Evolutionary conservation across 148 eudicot genomes (phyloP).

Genomic region (Rhododendron molle): DNA sequence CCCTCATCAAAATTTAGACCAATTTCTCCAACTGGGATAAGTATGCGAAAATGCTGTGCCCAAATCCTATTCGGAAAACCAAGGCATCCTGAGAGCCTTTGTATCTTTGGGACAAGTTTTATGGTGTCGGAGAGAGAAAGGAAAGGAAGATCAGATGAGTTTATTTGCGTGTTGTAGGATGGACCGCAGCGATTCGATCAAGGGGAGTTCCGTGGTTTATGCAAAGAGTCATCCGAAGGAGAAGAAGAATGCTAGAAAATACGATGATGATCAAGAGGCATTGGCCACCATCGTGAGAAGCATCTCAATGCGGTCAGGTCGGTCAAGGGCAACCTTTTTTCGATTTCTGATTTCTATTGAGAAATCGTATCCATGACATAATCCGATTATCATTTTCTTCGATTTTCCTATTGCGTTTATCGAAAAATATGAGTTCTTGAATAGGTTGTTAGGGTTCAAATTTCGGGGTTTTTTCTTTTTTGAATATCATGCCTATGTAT

Average conservation of each 20-base stretch:
- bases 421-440: neutral
- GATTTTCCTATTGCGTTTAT: neutral
- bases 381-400: neutral
- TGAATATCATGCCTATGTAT: too few relatives aligned
- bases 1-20: neutral
- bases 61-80: neutral
- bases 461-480: neutral
- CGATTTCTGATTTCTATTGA: neutral
- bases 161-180: constrained; percentile 49
- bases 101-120: constrained; percentile 8
- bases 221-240: neutral
- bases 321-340: neutral
- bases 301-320: constrained; percentile 30
- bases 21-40: neutral
- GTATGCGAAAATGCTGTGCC: neutral
- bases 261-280: constrained; percentile 23
- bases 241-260: constrained; percentile 8
- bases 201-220: constrained; percentile 18
- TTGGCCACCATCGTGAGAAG: constrained; percentile 48
- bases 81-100: neutral
- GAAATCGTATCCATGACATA: neutral
- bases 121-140: neutral
- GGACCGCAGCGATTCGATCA: constrained; percentile 24
- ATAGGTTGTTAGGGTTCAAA: neutral
- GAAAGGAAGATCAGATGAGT: constrained; percentile 20